These are phyloP conservation scores for Draba incana DNA, from an alignment of 345 rosid species.

Conservation along the genomic window DNA sequence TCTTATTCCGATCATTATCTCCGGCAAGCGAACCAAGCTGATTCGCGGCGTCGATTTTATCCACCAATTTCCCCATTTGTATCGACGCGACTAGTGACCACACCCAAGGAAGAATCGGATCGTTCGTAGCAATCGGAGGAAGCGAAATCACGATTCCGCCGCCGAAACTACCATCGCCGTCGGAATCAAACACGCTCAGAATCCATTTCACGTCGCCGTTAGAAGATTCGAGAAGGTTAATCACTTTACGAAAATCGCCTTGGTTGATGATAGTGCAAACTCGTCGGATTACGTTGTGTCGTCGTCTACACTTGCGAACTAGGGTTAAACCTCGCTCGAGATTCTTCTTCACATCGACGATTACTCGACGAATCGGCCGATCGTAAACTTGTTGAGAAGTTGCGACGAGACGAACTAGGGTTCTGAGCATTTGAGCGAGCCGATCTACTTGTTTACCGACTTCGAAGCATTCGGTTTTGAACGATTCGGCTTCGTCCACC, in stretches of 20 bases:
- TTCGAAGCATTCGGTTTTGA: slow-evolving; percentile 58
- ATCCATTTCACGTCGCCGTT: slow-evolving; percentile 88
- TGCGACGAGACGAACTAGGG: slow-evolving; percentile 53
- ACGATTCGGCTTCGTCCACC: slow-evolving; percentile 65
- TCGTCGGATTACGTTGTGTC: slow-evolving; percentile 63
- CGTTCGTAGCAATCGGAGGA: slow-evolving; percentile 88
- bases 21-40: slow-evolving; percentile 65
- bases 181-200: slow-evolving; percentile 55
- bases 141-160: slow-evolving; percentile 66
- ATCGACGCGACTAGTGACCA: slow-evolving; percentile 76
- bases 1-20: slow-evolving; percentile 84
- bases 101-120: slow-evolving; percentile 89
- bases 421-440: slow-evolving; percentile 67
- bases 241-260: slow-evolving; percentile 73
- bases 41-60: slow-evolving; percentile 78
- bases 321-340: slow-evolving; percentile 62
- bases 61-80: slow-evolving; percentile 56
- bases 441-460: slow-evolving; percentile 63
- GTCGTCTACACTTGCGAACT: slow-evolving; percentile 75
- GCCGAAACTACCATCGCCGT: slow-evolving; percentile 47
- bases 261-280: slow-evolving; percentile 65
- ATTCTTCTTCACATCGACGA: slow-evolving; percentile 60
- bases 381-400: slow-evolving; percentile 67
- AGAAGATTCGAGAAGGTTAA: slow-evolving; percentile 69
- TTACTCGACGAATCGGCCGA: slow-evolving; percentile 75